Evolutionary conservation across 306 rosid species (phyloP).

Genomic region (Erythrophleum fordii): DNA sequence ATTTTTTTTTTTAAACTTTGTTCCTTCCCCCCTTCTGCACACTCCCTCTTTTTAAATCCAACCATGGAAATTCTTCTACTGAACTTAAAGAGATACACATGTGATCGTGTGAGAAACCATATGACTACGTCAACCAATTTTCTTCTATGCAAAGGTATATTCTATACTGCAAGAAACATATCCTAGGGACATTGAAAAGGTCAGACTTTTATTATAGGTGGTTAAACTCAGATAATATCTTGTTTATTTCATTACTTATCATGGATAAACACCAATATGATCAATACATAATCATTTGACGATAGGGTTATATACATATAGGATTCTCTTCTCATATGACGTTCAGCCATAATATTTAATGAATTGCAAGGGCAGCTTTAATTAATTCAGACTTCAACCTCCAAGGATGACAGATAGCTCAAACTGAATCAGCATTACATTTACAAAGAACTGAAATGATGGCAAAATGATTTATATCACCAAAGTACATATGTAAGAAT

Average conservation of each 20-base stretch:
- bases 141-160: background rate
- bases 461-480: background rate
- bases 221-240: conserved; percentile 9
- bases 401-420: conserved; percentile 14
- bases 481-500: conserved; percentile 6
- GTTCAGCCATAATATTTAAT: background rate
- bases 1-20: background rate
- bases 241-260: conserved; percentile 1
- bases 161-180: background rate
- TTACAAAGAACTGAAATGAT: conserved; percentile 1
- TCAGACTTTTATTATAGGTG: background rate
- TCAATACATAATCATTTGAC: background rate
- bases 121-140: background rate
- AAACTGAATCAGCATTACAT: background rate
- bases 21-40: conserved; percentile 9
- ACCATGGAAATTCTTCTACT: background rate
- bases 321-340: background rate
- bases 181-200: background rate
- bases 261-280: background rate
- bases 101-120: conserved; percentile 10
- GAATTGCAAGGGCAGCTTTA: background rate
- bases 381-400: conserved; percentile 1
- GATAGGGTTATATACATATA: background rate
- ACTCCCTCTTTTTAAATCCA: conserved; percentile 4
- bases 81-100: conserved; percentile 6